Percentiles rank a stretch among this genome's conserved stretches.
Conservation (phyloP, 768 basidiomycete genomes). For the Phallus indusiatus region DNA sequence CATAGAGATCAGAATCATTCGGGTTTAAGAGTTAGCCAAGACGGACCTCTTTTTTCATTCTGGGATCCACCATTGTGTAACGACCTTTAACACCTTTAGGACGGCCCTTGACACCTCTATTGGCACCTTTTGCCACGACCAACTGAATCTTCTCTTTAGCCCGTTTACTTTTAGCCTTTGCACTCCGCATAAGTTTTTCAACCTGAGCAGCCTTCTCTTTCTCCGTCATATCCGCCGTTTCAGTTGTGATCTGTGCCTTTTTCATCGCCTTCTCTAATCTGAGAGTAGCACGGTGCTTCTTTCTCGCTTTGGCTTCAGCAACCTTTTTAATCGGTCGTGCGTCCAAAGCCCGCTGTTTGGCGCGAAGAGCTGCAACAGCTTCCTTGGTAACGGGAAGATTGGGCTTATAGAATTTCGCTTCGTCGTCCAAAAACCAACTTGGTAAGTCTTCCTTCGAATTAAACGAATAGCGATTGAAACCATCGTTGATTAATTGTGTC, state of each 20-base stretch:
- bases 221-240: constrained; percentile 86
- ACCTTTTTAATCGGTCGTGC: constrained; percentile 98
- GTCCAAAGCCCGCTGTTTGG: constrained; percentile 88
- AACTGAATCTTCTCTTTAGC: constrained; percentile 71
- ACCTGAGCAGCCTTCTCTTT: constrained; percentile 91
- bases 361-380: constrained; percentile 74
- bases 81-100: constrained; percentile 95
- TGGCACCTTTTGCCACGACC: constrained; percentile 85
- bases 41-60: constrained; percentile 87
- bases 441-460: constrained; percentile 90
- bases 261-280: constrained; percentile 87
- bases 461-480: constrained; percentile 89
- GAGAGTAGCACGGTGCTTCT: constrained; percentile 83
- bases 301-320: constrained; percentile 95
- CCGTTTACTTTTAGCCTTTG: constrained; percentile 47
- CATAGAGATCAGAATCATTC: constrained; percentile 5
- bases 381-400: constrained; percentile 98
- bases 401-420: constrained; percentile 82
- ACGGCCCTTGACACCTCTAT: constrained; percentile 84
- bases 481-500: constrained; percentile 85
- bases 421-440: constrained; percentile 96
- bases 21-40: not conserved
- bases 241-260: constrained; percentile 90
- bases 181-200: constrained; percentile 80
- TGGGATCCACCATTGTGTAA: constrained; percentile 88